A percentile compares a stretch with the other conserved stretches of the same genome.
Conservation (phyloP, 164 flowering plant species). For the Nymphaea thermarum region DNA sequence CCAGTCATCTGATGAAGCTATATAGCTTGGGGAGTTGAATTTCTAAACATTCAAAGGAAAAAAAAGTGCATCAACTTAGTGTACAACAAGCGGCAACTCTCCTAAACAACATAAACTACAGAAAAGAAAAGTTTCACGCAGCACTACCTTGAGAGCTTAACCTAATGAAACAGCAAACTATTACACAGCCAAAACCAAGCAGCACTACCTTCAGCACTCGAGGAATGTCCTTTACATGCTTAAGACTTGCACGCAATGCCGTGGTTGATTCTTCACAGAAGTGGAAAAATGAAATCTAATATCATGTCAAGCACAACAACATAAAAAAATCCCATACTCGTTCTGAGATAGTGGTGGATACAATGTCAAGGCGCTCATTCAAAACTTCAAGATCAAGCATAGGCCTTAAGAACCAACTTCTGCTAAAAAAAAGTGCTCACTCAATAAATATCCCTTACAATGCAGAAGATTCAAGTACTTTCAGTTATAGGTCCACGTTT, state of each 20-base stretch:
- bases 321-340: no score
- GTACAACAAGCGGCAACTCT: not conserved
- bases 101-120: not conserved
- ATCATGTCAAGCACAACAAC: constrained; percentile 8
- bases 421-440: constrained; percentile 11
- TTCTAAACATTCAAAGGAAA: constrained; percentile 26
- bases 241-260: constrained; percentile 69
- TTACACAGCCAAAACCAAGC: no score
- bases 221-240: constrained; percentile 78
- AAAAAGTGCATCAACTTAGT: not conserved
- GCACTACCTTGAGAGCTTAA: no score
- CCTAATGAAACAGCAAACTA: no score
- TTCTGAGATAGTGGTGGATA: constrained; percentile 40
- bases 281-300: constrained; percentile 82
- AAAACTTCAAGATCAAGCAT: constrained; percentile 68
- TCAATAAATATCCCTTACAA: no score
- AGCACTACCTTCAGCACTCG: constrained; percentile 59
- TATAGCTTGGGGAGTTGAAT: constrained; percentile 87
- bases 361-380: constrained; percentile 72
- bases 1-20: constrained; percentile 66
- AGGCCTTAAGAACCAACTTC: constrained; percentile 95
- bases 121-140: no score
- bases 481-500: not conserved
- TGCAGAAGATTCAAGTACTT: not conserved
- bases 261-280: constrained; percentile 65